These are phyloP conservation scores for Stentor coeruleus DNA, from an alignment of 73 alveolate genomes.

Conservation along the genomic window DNA sequence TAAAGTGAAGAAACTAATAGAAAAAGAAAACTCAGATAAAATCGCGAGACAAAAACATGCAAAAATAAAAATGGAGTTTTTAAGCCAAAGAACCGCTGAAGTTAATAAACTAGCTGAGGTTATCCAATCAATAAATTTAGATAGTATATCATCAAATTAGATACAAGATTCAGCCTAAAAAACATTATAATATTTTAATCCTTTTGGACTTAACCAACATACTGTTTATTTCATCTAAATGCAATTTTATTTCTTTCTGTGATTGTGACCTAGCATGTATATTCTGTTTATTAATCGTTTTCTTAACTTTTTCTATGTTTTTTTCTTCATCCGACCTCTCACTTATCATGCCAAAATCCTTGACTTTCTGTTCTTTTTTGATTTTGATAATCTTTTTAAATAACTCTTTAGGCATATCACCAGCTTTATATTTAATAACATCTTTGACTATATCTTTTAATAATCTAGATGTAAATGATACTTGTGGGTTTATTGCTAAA, in stretches of 20 bases:
- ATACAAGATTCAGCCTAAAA: too few species aligned
- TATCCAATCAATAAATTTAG: background rate
- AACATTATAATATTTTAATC: too few species aligned
- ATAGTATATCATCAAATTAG: too few species aligned
- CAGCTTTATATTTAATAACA: background rate
- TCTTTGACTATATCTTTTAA: background rate
- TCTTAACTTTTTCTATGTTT: background rate
- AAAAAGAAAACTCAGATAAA: conserved; percentile 19
- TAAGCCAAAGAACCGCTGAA: conserved; percentile 21
- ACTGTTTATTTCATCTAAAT: background rate
- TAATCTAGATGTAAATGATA: too few species aligned
- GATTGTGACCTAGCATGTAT: background rate
- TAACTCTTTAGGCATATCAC: background rate
- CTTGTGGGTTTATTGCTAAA: background rate
- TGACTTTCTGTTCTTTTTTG: background rate
- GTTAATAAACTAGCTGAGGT: conserved; percentile 22
- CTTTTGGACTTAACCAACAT: background rate
- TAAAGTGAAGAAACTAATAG: background rate
- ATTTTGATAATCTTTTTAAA: too few species aligned
- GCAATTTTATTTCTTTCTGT: background rate
- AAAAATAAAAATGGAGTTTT: conserved; percentile 15
- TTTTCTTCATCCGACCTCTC: background rate
- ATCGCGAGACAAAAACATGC: background rate
- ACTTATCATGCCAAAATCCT: background rate
- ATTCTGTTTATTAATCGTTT: background rate